Base-by-base conservation (phyloP, 2,329 filamentous ascomycete species). In the Teratosphaeria pseudoeucalypti region DNA sequence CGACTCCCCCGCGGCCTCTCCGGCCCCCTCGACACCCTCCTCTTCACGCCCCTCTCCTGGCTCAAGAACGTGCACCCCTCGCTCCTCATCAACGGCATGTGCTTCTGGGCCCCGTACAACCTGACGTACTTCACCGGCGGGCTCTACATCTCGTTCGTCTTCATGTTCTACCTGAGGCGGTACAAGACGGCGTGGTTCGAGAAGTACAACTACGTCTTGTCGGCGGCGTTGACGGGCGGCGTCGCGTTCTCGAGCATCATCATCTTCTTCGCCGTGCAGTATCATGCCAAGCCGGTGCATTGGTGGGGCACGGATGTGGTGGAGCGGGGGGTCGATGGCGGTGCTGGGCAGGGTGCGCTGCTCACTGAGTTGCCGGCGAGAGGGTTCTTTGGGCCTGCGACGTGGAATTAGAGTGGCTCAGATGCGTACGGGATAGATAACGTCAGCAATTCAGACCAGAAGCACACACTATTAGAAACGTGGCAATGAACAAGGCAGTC, bases 211-310 rank as follows among this genome's bases (percentile, higher is more conserved):
- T 74, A 72, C 58, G 66, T 74, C 10, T 60, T 73, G 1, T 68
- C 68, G 0, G 72, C 72, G 4, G 72, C 72, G 0, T 59, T 74
- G 55, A 70, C 72, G 34, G 70, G 71, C 16, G 71, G 72, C 12
- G 72, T 71, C 2, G 70, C 72, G 9, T 66, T 74, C 16, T 62
- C 71, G 10, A 70, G 72, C 2, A 73, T 73, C 60, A 72, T 74
- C 34, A 63, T 74, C 14, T 72, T 71, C 29, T 74, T 74, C 60
- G 66, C 66, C 9, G 66, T 80, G 0, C 72, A 72, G 14, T 75
- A 78, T 54, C 74, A 74, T 0, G 74, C 72, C 3, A 78, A 63
- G 53, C 55, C 59, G 12, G 64, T 66, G 58, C 61, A 65, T 53
- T 66, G 63, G 58, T 59, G 57, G 57, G 57, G 53, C 12, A 59